Conservation (phyloP, 73 alveolate genomes). For the Halteria grandinella region DNA sequence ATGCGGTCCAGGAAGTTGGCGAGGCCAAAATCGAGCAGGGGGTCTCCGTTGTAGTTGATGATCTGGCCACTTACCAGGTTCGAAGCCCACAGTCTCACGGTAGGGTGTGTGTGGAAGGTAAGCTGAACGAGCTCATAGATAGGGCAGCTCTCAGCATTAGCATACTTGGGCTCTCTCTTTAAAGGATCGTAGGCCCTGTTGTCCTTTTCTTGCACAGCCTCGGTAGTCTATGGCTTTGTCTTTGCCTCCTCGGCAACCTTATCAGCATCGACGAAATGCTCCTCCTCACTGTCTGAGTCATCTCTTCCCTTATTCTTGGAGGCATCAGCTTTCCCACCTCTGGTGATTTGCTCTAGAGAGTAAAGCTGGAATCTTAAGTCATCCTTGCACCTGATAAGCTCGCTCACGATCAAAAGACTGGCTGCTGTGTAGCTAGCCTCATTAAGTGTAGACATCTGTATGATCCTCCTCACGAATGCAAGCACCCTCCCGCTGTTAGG, state of each 20-base stretch:
- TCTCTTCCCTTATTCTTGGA: background rate
- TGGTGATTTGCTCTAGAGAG: too few relatives aligned
- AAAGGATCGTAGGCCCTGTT: conserved; percentile 80
- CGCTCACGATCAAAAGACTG: conserved; percentile 79
- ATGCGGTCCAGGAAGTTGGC: conserved; percentile 90
- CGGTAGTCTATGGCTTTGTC: conserved; percentile 42
- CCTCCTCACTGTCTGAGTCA: conserved; percentile 53
- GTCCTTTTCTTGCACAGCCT: conserved; percentile 47
- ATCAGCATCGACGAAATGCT: conserved; percentile 67
- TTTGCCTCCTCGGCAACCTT: conserved; percentile 47
- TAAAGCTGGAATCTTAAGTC: too few relatives aligned
- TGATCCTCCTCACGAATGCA: conserved; percentile 86
- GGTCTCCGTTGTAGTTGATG: conserved; percentile 90
- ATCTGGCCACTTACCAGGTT: conserved; percentile 73
- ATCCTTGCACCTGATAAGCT: conserved; percentile 59
- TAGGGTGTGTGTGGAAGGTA: conserved; percentile 88
- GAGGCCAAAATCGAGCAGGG: conserved; percentile 86
- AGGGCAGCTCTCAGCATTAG: conserved; percentile 85
- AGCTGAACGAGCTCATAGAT: conserved; percentile 84
- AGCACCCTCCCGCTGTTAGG: conserved; percentile 73
- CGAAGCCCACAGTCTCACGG: conserved; percentile 86
- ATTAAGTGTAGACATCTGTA: conserved; percentile 78
- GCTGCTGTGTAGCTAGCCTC: conserved; percentile 87
- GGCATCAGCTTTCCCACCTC: background rate
- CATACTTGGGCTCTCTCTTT: conserved; percentile 93